Percentiles rank a stretch among this genome's conserved stretches.
Evolutionary conservation across 192 early-diverging fungal species (phyloP).

Genomic region (Coemansia sp.): DNA sequence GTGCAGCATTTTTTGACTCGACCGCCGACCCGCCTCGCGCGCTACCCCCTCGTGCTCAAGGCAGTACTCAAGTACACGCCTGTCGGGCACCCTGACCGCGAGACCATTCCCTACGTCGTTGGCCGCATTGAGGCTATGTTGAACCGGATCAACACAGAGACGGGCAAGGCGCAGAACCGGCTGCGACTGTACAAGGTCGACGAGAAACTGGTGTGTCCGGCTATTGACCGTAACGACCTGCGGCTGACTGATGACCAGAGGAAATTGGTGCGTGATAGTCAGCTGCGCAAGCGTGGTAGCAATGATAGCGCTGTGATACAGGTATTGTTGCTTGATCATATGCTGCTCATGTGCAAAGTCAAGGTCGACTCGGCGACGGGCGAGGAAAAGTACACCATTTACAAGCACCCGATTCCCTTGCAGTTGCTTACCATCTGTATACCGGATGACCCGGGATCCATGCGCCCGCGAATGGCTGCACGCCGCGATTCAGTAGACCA

Average conservation of each 20-base stretch:
- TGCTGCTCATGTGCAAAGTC: conserved; percentile 72
- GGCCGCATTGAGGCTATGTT: conserved; percentile 74
- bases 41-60: conserved; percentile 81
- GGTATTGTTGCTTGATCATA: conserved; percentile 88
- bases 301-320: conserved; percentile 68
- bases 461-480: conserved; percentile 49
- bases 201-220: conserved; percentile 65
- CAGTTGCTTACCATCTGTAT: conserved; percentile 68
- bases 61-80: conserved; percentile 85
- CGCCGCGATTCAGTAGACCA: conserved; percentile 40
- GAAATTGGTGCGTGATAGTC: conserved; percentile 76
- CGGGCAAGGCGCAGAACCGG: conserved; percentile 85
- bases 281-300: conserved; percentile 68
- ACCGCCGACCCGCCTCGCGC: conserved; percentile 84
- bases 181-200: conserved; percentile 79
- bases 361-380: conserved; percentile 64
- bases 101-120: conserved; percentile 71
- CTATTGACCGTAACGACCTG: conserved; percentile 65
- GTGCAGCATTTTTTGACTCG: conserved; percentile 85
- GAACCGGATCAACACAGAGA: conserved; percentile 78
- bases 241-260: conserved; percentile 71
- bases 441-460: conserved; percentile 57
- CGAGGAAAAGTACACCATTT: conserved; percentile 57
- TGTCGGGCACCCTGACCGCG: conserved; percentile 75
- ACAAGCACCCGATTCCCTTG: conserved; percentile 78